Evolutionary conservation across 1,284 basidiomycete species (phyloP), one percentile per base, ranked within the genome.

Genomic region (Erythrobasidium hasegawianum): DNA sequence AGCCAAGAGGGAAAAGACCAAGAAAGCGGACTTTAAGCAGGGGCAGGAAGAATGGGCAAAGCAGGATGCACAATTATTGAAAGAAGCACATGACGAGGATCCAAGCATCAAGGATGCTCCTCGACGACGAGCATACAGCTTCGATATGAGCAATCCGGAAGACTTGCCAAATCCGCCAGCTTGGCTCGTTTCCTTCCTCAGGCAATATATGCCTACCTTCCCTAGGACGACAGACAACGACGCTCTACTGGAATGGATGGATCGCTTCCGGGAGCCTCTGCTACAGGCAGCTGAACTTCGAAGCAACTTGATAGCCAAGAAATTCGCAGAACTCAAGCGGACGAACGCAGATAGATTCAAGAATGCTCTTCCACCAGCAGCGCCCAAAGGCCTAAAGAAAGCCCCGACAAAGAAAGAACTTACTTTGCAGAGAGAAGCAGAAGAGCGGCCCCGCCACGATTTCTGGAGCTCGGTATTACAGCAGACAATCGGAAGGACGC

Each of bases 331-430:
- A 4, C 55, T 27, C 18, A 57, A 50, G 49, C 57, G 45, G 47
- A 65, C 62, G 14, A 65, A 65, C 47, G 62, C 62, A 3, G 62
- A 65, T 9, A 41, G 62, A 2, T 65, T 65, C 56, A 47, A 52
- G n/a, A n/a, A 55, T 14, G 47, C 53, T 8, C 33, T 65, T 40
- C 62, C 62, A 8, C 62, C 62, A 10, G 55, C 57, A 24, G 43
- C 62, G 3, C 62, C 62, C 0, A 65, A 65, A 39, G 47, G 9
- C 13, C 56, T 65, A 5, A 47, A 47, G 43, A n/a, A 18, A 24
- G 8, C 43, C 4, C 43, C 14, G 5, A 24, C 43, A n/a, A 47
- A 47, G 43, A 33, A 33, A 11, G 33, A 33, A 11, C 33, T 33
- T 5, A 5, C 11, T 5, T 33, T 33, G 33, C 43, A 47, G 43